Conservation (phyloP, 2,329 filamentous ascomycete genomes). For the Calonectria fujianensis region DNA sequence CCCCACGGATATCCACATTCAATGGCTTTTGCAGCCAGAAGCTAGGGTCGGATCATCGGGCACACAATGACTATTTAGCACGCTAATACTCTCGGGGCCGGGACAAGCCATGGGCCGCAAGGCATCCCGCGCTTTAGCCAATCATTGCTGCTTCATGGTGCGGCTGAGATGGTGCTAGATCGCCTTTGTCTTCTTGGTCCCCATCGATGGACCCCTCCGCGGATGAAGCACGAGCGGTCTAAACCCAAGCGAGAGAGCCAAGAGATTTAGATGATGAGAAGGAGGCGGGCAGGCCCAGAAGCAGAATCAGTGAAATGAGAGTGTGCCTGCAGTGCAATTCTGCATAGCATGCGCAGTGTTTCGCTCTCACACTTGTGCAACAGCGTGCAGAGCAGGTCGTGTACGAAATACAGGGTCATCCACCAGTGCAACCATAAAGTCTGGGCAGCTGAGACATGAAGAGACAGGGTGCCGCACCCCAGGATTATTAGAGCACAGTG, state of each 20-base stretch:
- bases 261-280: slow-evolving; percentile 15
- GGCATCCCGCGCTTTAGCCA: slow-evolving; percentile 47
- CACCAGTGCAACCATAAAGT: slow-evolving; percentile 2
- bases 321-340: not conserved
- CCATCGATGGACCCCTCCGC: slow-evolving; percentile 24
- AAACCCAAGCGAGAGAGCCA: slow-evolving; percentile 28
- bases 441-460: slow-evolving; percentile 13
- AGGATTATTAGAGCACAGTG: not conserved
- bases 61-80: slow-evolving; percentile 37
- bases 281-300: not conserved
- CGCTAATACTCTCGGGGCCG: slow-evolving; percentile 50
- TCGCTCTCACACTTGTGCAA: not conserved
- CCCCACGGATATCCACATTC: slow-evolving; percentile 24
- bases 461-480: not conserved
- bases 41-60: slow-evolving; percentile 44
- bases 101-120: slow-evolving; percentile 44
- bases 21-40: slow-evolving; percentile 2
- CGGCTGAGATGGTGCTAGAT: slow-evolving; percentile 52
- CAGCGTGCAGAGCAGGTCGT: not conserved
- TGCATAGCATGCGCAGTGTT: not conserved
- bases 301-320: slow-evolving; percentile 11
- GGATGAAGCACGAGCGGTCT: slow-evolving; percentile 13
- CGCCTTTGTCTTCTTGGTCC: slow-evolving; percentile 22
- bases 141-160: slow-evolving; percentile 45
- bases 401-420: not conserved